Evolutionary conservation across 2,329 filamentous ascomycete species (phyloP).

Genomic region (Xylariaceae sp.): DNA sequence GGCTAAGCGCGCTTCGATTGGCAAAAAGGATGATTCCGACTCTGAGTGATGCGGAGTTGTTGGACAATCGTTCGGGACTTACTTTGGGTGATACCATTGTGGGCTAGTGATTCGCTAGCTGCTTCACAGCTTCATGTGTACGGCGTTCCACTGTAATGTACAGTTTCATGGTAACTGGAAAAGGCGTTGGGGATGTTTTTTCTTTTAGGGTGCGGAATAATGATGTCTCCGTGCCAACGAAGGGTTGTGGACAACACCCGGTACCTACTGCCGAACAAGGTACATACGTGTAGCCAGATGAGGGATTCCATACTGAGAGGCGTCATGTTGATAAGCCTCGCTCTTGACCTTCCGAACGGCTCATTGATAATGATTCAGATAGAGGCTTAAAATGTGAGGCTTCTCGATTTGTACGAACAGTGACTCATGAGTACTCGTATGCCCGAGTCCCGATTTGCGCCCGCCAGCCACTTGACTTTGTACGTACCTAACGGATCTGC

Average conservation of each 20-base stretch:
- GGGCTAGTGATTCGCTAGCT: constrained; percentile 17
- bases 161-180: constrained; percentile 26
- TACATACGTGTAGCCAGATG: neutral
- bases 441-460: no score
- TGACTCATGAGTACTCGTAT: no score
- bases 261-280: neutral
- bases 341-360: neutral
- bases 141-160: constrained; percentile 31
- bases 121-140: constrained; percentile 20
- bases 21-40: constrained; percentile 48
- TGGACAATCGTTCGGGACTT: constrained; percentile 16
- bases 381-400: no score
- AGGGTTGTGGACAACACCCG: no score
- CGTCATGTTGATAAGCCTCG: no score
- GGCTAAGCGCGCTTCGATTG: constrained; percentile 50
- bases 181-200: constrained; percentile 29
- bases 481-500: no score
- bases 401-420: no score
- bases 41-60: constrained; percentile 39
- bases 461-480: no score
- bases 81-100: constrained; percentile 27
- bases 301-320: no score
- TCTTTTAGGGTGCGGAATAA: constrained; percentile 10
- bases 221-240: constrained; percentile 3
- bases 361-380: neutral